These are phyloP conservation scores for Plenodomus tracheiphilus DNA, from an alignment of 2,329 filamentous ascomycete genomes.

Conservation along the genomic window DNA sequence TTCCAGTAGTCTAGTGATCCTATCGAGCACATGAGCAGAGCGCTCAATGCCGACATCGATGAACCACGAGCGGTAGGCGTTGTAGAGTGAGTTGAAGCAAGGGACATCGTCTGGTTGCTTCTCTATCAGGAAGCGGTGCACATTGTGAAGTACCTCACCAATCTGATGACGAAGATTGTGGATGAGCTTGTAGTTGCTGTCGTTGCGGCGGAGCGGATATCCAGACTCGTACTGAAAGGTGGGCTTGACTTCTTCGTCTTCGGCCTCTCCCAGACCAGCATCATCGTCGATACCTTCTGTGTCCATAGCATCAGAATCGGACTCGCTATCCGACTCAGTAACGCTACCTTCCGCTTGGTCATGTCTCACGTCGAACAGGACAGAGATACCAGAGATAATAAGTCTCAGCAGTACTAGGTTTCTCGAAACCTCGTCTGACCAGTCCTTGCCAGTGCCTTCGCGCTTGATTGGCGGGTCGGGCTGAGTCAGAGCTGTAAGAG, in stretches of 20 bases:
- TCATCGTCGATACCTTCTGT: constrained; percentile 54
- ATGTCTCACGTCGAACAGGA: constrained; percentile 76
- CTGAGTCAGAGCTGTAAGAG: constrained; percentile 78
- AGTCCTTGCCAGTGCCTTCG: constrained; percentile 95
- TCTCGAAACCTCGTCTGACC: constrained; percentile 94
- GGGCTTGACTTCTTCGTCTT: constrained; percentile 81
- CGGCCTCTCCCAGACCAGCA: constrained; percentile 64
- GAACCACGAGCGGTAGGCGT: constrained; percentile 93
- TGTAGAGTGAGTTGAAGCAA: constrained; percentile 91
- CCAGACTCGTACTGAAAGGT: constrained; percentile 89
- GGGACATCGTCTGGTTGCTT: constrained; percentile 94
- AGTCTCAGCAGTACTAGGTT: constrained; percentile 86
- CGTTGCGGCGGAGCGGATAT: constrained; percentile 70
- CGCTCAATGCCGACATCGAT: constrained; percentile 96
- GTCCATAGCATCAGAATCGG: constrained; percentile 46
- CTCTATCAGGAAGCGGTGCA: constrained; percentile 79
- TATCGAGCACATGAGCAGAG: constrained; percentile 89
- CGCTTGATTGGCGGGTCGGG: constrained; percentile 81
- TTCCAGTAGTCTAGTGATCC: constrained; percentile 80
- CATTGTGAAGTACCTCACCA: constrained; percentile 77
- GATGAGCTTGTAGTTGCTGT: constrained; percentile 68
- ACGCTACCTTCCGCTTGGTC: constrained; percentile 39
- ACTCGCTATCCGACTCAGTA: constrained; percentile 56
- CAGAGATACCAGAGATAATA: constrained; percentile 87
- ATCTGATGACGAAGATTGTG: constrained; percentile 80